These are phyloP conservation scores for Boletus vinaceobasis DNA, from an alignment of 768 basidiomycete species.

Conservation along the genomic window DNA sequence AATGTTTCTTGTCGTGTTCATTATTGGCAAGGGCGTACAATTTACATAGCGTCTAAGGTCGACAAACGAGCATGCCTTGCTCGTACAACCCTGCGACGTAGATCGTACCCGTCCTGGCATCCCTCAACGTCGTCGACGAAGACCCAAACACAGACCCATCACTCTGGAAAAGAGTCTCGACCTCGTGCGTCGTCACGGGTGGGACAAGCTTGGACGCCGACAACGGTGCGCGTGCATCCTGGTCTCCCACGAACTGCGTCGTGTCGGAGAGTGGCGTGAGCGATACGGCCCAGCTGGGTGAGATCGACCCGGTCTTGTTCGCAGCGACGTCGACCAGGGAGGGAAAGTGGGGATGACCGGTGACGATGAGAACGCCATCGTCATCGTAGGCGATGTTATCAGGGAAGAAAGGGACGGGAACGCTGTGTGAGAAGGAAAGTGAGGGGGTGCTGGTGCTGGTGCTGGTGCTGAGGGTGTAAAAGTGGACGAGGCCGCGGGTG, in stretches of 20 bases:
- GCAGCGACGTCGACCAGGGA: slow-evolving; percentile 44
- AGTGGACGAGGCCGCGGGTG: slow-evolving; percentile 41
- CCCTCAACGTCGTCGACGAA: slow-evolving; percentile 51
- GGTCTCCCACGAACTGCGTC: background rate
- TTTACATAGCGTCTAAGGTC: slow-evolving; percentile 19
- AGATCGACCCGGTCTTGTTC: slow-evolving; percentile 36
- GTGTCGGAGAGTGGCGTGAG: slow-evolving; percentile 30
- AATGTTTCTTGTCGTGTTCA: background rate
- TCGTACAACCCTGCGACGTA: slow-evolving; percentile 61
- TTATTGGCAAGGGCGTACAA: background rate
- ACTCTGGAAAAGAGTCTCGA: slow-evolving; percentile 73
- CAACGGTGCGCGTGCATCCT: slow-evolving; percentile 32
- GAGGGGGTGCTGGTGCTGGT: slow-evolving; percentile 28
- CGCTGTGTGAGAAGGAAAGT: slow-evolving; percentile 36
- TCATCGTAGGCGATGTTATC: slow-evolving; percentile 62
- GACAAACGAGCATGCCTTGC: slow-evolving; percentile 52
- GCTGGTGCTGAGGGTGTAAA: slow-evolving; percentile 49
- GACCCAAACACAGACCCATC: slow-evolving; percentile 58
- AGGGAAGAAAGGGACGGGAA: slow-evolving; percentile 54
- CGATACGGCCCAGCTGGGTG: slow-evolving; percentile 60
- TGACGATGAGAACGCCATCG: slow-evolving; percentile 47
- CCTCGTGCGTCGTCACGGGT: slow-evolving; percentile 33
- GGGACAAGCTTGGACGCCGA: slow-evolving; percentile 43
- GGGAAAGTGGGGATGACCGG: slow-evolving; percentile 66
- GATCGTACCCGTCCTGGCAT: slow-evolving; percentile 44